A percentile compares a stretch with the other conserved stretches of the same genome.
phyloP scores from a whole-genome alignment of 495 filamentous ascomycete species.

The Aspergillus panamensis region DNA sequence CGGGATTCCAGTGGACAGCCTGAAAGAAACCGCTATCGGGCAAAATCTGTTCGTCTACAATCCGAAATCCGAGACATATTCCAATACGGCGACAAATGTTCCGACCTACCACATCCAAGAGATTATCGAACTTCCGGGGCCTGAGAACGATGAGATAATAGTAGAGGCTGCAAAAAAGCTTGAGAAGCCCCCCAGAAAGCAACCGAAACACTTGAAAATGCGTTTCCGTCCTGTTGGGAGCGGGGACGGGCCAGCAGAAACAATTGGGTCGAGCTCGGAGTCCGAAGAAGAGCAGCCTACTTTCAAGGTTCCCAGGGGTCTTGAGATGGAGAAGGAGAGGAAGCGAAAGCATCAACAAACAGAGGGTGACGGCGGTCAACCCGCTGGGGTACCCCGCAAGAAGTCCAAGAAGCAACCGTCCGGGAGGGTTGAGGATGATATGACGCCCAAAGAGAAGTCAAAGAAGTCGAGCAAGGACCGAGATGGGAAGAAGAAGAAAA shows the following conservation, averaged over 20 bases:
- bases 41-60: slow-evolving; percentile 40
- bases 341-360: slow-evolving; percentile 43
- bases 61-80: slow-evolving; percentile 33
- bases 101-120: slow-evolving; percentile 47
- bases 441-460: slow-evolving; percentile 29
- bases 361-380: slow-evolving; percentile 34
- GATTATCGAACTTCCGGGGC: slow-evolving; percentile 36
- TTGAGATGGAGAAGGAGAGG: slow-evolving; percentile 32
- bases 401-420: slow-evolving; percentile 43
- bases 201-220: slow-evolving; percentile 60
- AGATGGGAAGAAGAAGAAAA: slow-evolving; percentile 46
- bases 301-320: slow-evolving; percentile 32
- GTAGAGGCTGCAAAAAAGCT: slow-evolving; percentile 35
- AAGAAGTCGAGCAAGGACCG: slow-evolving; percentile 43
- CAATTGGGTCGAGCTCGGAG: slow-evolving; percentile 47
- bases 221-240: slow-evolving; percentile 55
- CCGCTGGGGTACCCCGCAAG: slow-evolving; percentile 33
- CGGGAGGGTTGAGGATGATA: slow-evolving; percentile 21
- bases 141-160: slow-evolving; percentile 28
- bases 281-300: slow-evolving; percentile 41
- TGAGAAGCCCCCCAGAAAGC: slow-evolving; percentile 45
- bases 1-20: slow-evolving; percentile 44
- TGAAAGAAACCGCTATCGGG: slow-evolving; percentile 32
- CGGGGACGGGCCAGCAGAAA: slow-evolving; percentile 41
- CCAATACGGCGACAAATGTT: slow-evolving; percentile 31